Base-by-base conservation (phyloP, 371 early-diverging fungal species). In the Rhizopus arrhizus region DNA sequence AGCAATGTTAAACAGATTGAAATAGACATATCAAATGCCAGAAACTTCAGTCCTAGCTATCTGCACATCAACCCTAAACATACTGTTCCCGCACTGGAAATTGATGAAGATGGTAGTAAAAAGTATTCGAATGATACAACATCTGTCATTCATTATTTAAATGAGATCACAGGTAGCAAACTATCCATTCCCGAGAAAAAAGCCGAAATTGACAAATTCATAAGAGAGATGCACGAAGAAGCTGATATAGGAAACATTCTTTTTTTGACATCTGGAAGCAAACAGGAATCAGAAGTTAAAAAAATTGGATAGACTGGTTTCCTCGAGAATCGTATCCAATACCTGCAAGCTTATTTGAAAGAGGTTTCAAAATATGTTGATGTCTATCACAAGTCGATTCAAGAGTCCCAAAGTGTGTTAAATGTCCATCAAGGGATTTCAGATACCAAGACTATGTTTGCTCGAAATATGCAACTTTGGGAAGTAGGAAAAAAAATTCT, bases 1-100 rank as follows among this genome's bases (percentile, higher is more conserved):
- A 50, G 55, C 9, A 38, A 65, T 15, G 60, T 75, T 29, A 67
- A 75, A 34, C 41, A 55, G 16, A 63, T 69, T 11, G 64, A 64
- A 15, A 47, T 75, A 16, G 72, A 75, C 48, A 63, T 75, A 16
- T 66, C 69, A 38, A 71, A 75, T 16, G 75, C 72, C 7, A 72
- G 66, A 53, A 75, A 75, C 53, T 69, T 66, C 46, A 48, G 70
- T 41, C 75, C 75, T 15, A 64, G 64, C n/a, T 75, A 53, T 42
- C 50, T 75, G 38, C 62, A 62, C 28, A 56, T 70, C 41, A 72
- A 70, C 13, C 73, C 73, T 7, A 51, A 75, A 5, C 62, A 70
- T 50, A 75, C 72, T 28, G 70, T 75, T 31, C 73, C 75, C 28
- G 49, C 73, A 5, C 61, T 75, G 9, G 63, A 61, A 5, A 57